Conservation (phyloP, 768 basidiomycete species). For the Amylocystis lapponica region DNA sequence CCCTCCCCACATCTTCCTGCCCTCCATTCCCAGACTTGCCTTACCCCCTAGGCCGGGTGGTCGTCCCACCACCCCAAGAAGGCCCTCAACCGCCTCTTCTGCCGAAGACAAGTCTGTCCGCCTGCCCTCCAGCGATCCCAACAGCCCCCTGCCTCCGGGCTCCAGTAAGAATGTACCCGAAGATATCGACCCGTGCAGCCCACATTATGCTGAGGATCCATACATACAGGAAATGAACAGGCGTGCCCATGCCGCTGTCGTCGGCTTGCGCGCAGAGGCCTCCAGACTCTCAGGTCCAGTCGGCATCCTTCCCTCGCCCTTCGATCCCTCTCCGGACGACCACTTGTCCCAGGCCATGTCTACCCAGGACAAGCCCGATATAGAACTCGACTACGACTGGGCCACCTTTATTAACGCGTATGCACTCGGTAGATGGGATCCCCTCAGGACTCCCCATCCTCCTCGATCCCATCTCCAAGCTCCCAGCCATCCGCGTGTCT, state of each 20-base stretch:
- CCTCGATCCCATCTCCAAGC: slow-evolving; percentile 34
- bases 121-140: slow-evolving; percentile 32
- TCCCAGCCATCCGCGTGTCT: slow-evolving; percentile 13
- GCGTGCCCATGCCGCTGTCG: slow-evolving; percentile 19
- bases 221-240: slow-evolving; percentile 22
- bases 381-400: slow-evolving; percentile 54
- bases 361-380: slow-evolving; percentile 11
- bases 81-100: slow-evolving; percentile 40
- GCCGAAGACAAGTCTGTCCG: slow-evolving; percentile 34
- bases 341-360: slow-evolving; percentile 11
- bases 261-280: slow-evolving; percentile 21
- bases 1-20: too few species aligned
- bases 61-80: slow-evolving; percentile 24
- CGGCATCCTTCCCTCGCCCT: slow-evolving; percentile 21
- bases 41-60: slow-evolving; percentile 4
- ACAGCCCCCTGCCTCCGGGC: not conserved
- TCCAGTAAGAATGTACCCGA: too few species aligned
- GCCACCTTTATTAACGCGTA: slow-evolving; percentile 72
- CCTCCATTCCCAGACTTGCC: not conserved
- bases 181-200: not conserved
- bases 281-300: slow-evolving; percentile 16
- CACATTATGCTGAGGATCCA: slow-evolving; percentile 4
- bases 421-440: slow-evolving; percentile 75
- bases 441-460: slow-evolving; percentile 59
- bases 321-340: slow-evolving; percentile 23